Conservation (phyloP, 208 protist species). For the Leishmania turanica region DNA sequence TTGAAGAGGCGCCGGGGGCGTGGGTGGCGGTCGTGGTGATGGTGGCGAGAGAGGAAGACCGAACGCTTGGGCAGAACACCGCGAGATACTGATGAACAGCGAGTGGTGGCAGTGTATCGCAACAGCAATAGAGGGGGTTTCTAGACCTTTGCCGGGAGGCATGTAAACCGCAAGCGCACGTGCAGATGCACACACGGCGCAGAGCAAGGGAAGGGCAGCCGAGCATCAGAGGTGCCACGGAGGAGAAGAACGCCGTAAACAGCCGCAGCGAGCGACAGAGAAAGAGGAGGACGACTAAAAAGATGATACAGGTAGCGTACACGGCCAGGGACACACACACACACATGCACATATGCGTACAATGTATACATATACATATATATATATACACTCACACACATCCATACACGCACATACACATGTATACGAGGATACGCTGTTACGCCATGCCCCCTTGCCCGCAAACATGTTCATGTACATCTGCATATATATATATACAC, state of each 20-base stretch:
- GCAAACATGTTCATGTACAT: background rate
- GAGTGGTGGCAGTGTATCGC: background rate
- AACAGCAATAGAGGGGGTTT: background rate
- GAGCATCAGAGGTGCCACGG: background rate
- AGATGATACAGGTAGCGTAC: background rate
- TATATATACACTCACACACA: background rate
- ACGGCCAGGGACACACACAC: background rate
- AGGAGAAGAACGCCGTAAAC: conserved; percentile 1
- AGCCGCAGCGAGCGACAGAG: background rate
- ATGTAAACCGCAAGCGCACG: background rate
- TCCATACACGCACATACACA: too few species aligned
- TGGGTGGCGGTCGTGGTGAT: background rate
- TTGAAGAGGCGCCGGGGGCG: background rate
- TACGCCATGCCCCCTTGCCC: too few species aligned
- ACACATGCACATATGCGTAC: background rate
- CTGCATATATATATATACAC: background rate
- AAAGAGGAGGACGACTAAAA: background rate
- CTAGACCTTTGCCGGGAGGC: background rate
- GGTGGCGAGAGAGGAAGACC: background rate
- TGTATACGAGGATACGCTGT: too few species aligned
- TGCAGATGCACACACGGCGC: background rate
- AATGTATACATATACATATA: background rate
- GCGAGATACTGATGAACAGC: too few species aligned
- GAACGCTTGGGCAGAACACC: too few species aligned
- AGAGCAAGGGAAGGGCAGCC: background rate